Conservation (phyloP, 1,139 yeast genomes). For the Lodderomyces margitis region DNA sequence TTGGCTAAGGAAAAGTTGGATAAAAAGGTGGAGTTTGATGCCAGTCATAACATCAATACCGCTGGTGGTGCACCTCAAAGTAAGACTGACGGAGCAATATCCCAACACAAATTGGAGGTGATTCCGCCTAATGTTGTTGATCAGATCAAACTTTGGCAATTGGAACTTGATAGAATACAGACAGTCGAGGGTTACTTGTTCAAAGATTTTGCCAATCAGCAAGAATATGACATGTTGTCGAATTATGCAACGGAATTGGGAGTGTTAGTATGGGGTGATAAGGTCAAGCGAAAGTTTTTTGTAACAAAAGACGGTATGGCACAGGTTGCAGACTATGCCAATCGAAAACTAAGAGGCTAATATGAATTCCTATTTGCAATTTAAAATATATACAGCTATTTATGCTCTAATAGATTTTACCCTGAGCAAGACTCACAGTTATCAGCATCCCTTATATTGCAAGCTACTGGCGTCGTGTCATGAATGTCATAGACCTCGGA, state of each 20-base stretch:
- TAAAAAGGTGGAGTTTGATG: conserved; percentile 64
- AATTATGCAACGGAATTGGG: conserved; percentile 90
- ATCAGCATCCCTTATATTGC: conserved; percentile 33
- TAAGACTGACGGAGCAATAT: conserved; percentile 23
- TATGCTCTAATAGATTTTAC: conserved; percentile 13
- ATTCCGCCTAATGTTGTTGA: conserved; percentile 95
- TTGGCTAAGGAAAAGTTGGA: conserved; percentile 66
- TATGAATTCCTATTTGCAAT: neutral
- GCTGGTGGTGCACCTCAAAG: conserved; percentile 41
- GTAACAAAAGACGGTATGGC: conserved; percentile 82
- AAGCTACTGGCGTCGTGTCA: conserved; percentile 37
- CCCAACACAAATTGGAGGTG: conserved; percentile 55
- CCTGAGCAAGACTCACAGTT: conserved; percentile 51
- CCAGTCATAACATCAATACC: conserved; percentile 56
- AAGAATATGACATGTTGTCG: conserved; percentile 71
- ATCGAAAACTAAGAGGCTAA: conserved; percentile 43
- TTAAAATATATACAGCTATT: conserved; percentile 8
- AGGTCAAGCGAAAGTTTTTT: conserved; percentile 69
- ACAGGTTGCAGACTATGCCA: conserved; percentile 85
- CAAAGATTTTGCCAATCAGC: conserved; percentile 75
- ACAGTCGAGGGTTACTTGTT: conserved; percentile 86
- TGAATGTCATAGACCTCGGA: conserved; percentile 24
- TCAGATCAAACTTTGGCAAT: conserved; percentile 93
- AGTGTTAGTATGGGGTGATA: conserved; percentile 81
- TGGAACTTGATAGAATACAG: conserved; percentile 89